These are phyloP conservation scores for Hevea brasiliensis DNA, from an alignment of 345 rosid genomes.

Conservation along the genomic window DNA sequence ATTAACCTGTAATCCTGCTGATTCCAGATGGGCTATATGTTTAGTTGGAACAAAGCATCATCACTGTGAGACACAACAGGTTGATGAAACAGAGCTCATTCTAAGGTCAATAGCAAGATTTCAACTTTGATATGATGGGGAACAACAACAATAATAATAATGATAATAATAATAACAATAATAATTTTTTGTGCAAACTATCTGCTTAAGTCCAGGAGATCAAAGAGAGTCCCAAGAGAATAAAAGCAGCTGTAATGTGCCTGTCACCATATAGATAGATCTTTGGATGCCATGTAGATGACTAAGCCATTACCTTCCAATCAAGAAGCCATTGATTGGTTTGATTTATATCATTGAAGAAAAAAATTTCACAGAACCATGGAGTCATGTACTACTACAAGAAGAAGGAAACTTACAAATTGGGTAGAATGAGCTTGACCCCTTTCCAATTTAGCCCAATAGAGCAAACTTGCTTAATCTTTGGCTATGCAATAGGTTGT, in stretches of 20 bases:
- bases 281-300: neutral
- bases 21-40: neutral
- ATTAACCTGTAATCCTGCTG: neutral
- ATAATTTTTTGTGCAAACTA: neutral
- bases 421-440: neutral
- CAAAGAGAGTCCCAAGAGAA: neutral
- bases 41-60: too few species aligned
- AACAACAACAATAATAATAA: neutral
- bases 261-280: neutral
- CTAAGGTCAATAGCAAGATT: too few species aligned
- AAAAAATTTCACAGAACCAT: too few species aligned
- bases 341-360: too few species aligned
- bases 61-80: too few species aligned
- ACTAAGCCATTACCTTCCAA: too few species aligned
- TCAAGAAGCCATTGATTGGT: neutral
- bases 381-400: too few species aligned
- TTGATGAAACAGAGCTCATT: too few species aligned
- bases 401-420: neutral
- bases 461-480: neutral
- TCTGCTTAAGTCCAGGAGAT: neutral
- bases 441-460: neutral
- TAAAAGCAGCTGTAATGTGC: constrained; percentile 10
- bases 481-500: constrained; percentile 21
- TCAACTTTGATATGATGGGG: too few species aligned
- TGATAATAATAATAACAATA: neutral